Conservation (phyloP, 202 grass and related monocot species). For the Setaria italica region DNA sequence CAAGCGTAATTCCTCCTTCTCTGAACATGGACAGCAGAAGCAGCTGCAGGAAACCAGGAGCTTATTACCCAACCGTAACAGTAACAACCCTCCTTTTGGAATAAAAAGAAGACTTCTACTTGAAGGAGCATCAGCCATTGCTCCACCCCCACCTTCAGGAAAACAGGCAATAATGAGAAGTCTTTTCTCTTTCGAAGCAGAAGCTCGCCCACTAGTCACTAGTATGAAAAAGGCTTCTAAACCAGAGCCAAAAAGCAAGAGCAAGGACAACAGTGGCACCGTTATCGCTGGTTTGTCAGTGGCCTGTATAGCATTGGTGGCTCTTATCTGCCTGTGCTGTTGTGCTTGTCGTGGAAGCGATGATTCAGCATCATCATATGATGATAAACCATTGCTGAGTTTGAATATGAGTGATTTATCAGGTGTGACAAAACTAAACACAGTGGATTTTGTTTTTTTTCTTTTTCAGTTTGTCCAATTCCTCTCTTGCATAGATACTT, state of each 20-base stretch:
- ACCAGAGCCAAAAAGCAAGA: slow-evolving; percentile 32
- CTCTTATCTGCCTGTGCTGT: slow-evolving; percentile 51
- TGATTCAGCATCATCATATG: slow-evolving; percentile 26
- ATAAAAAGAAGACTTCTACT: slow-evolving; percentile 53
- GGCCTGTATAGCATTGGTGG: slow-evolving; percentile 37
- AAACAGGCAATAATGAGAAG: slow-evolving; percentile 28
- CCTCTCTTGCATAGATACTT: slow-evolving; percentile 13
- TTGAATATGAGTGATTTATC: slow-evolving; percentile 57
- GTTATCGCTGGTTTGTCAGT: slow-evolving; percentile 50
- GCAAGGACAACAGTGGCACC: slow-evolving; percentile 36
- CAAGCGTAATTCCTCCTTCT: slow-evolving; percentile 36
- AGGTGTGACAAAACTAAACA: slow-evolving; percentile 54
- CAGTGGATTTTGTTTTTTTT: neutral
- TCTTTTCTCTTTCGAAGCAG: slow-evolving; percentile 26
- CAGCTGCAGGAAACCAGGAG: slow-evolving; percentile 22
- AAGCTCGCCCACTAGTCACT: slow-evolving; percentile 18
- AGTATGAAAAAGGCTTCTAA: slow-evolving; percentile 32
- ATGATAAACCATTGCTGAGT: slow-evolving; percentile 58
- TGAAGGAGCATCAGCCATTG: slow-evolving; percentile 29
- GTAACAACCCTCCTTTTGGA: slow-evolving; percentile 19
- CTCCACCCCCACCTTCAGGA: neutral
- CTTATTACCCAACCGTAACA: slow-evolving; percentile 26
- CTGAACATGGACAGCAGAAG: slow-evolving; percentile 16
- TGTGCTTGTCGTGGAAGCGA: slow-evolving; percentile 54
- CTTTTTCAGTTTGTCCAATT: neutral